A percentile compares a stretch with the other conserved stretches of the same genome.
Evolutionary conservation across 306 rosid species (phyloP).

Genomic region (Cicer bijugum): DNA sequence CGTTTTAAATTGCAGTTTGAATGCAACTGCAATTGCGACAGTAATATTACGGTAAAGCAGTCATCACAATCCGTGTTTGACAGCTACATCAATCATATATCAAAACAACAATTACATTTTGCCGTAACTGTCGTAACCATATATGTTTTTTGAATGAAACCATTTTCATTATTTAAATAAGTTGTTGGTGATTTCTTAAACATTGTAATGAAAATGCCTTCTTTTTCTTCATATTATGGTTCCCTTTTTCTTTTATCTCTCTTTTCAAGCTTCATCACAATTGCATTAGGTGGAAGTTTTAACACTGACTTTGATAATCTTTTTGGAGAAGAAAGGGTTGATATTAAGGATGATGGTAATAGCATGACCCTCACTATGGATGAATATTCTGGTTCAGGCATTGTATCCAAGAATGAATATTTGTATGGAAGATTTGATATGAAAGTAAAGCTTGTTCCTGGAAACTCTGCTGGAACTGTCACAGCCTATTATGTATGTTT

Average conservation of each 20-base stretch:
- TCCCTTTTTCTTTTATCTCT: conserved; percentile 28
- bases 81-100: conserved; percentile 11
- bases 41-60: conserved; percentile 38
- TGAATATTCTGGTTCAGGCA: conserved; percentile 51
- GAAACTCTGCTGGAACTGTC: conserved; percentile 60
- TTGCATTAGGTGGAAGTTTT: conserved; percentile 44
- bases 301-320: conserved; percentile 45
- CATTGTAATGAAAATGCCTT: conserved; percentile 33
- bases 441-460: conserved; percentile 53
- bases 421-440: conserved; percentile 56
- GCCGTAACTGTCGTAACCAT: conserved; percentile 13
- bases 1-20: conserved; percentile 40
- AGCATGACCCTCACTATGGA: conserved; percentile 52
- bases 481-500: conserved; percentile 57
- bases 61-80: conserved; percentile 41
- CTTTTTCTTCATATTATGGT: conserved; percentile 8
- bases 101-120: too few species aligned
- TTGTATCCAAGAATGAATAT: conserved; percentile 47
- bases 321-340: conserved; percentile 50
- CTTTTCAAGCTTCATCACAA: conserved; percentile 4
- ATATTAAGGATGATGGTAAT: conserved; percentile 43
- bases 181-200: neutral
- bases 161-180: conserved; percentile 22
- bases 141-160: neutral
- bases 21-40: conserved; percentile 39